These are phyloP conservation scores for Neltuma alba DNA, from an alignment of 306 rosid genomes.

Conservation along the genomic window DNA sequence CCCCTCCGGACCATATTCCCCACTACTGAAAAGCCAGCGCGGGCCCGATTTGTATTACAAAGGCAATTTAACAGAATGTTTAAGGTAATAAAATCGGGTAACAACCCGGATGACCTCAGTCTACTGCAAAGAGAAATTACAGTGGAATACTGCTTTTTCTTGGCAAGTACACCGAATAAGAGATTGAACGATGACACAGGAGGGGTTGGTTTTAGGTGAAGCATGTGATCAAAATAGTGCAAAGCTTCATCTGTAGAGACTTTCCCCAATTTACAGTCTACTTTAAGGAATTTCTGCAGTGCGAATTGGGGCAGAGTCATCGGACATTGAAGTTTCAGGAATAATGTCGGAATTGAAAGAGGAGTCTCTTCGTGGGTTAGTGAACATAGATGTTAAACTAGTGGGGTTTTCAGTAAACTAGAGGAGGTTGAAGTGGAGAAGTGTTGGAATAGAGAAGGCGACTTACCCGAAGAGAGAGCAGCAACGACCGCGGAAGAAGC, in stretches of 20 bases:
- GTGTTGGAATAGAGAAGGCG: conserved; percentile 20
- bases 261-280: conserved; percentile 36
- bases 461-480: conserved; percentile 22
- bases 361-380: not conserved
- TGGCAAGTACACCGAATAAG: conserved; percentile 44
- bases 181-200: conserved; percentile 42
- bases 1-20: conserved; percentile 46
- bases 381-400: conserved; percentile 7
- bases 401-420: not conserved
- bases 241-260: conserved; percentile 32
- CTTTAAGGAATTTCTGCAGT: conserved; percentile 33
- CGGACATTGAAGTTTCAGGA: not conserved
- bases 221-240: conserved; percentile 38
- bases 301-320: conserved; percentile 23
- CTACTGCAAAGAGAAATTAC: conserved; percentile 32
- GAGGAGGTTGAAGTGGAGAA: conserved; percentile 19
- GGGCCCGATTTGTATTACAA: conserved; percentile 36
- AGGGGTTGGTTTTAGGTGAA: conserved; percentile 43
- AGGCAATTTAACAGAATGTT: conserved; percentile 50
- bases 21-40: conserved; percentile 41
- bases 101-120: conserved; percentile 33
- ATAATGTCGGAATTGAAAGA: conserved; percentile 17
- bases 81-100: conserved; percentile 31
- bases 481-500: not conserved
- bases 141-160: conserved; percentile 42